Conservation (phyloP, 345 rosid genomes). For the Lumnitzera littorea region DNA sequence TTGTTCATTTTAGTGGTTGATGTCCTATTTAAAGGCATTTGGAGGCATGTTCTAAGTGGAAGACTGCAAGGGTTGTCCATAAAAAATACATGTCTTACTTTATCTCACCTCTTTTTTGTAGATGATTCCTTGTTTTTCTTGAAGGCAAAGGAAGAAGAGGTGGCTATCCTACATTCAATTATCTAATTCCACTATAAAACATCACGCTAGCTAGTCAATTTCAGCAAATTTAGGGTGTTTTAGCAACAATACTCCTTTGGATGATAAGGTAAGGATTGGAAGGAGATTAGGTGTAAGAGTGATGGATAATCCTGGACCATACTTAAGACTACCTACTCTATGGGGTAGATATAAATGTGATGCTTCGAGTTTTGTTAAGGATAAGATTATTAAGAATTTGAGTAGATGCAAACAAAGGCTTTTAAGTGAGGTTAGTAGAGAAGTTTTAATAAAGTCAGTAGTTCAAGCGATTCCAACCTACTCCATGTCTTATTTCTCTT, state of each 20-base stretch:
- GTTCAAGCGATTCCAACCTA: too few relatives aligned
- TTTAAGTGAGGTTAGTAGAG: too few relatives aligned
- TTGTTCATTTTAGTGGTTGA: too few relatives aligned
- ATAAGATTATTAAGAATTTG: background rate
- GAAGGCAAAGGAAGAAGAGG: background rate
- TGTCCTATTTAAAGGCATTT: background rate
- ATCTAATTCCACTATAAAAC: background rate
- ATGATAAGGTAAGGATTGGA: too few relatives aligned
- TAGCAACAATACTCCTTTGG: background rate
- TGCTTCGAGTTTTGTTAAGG: background rate
- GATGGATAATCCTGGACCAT: background rate
- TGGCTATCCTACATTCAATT: background rate
- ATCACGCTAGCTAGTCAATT: background rate
- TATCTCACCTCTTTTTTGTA: background rate
- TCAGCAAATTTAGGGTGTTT: background rate
- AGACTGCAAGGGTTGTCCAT: background rate
- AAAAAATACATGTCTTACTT: background rate
- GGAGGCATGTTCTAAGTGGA: background rate
- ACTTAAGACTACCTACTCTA: background rate
- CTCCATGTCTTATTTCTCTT: too few relatives aligned
- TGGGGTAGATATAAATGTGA: background rate
- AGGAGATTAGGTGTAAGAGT: too few relatives aligned
- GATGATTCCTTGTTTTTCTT: background rate
- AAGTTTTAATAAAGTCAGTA: too few relatives aligned
- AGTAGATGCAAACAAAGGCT: background rate